Evolutionary conservation across 805 yeast species (phyloP), one percentile per base, ranked within the genome.

Genomic region (Starmerella stigmatis): DNA sequence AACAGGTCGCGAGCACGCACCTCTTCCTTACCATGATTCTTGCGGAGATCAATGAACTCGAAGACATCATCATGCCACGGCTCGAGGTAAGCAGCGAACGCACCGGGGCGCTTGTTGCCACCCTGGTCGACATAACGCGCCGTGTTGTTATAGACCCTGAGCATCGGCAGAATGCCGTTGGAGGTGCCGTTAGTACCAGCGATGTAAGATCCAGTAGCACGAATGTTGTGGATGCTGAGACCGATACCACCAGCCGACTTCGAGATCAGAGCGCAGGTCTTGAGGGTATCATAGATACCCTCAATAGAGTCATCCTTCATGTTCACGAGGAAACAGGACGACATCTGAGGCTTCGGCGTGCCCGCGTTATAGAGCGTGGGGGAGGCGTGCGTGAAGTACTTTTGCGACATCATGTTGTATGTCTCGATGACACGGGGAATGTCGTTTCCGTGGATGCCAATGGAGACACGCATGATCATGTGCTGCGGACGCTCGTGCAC

Each of bases 121-220:
- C 98, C 98, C 71, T 89, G 98, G 59, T 89, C 97, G 33, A 89
- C 97, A 60, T 88, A 89, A 56, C 96, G 76, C 16, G 98, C 97
- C 21, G 97, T 86, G 66, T 86, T 82, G 69, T 89, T 89, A 69
- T 79, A 89, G 9, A 89, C 97, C 56, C 94, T 77, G 22, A 89
- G 69, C 96, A 89, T 86, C n/a, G 98, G 98, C 33, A 88, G 80
- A 40, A 89, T 67, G 30, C 98, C 98, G 56, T 79, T 85, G 2
- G 96, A 86, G 10, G 83, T 77, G 44, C 97, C 98, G 61, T 85
- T 85, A 7, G 96, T 79, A 46, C 95, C 94, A 21, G 94, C 81
- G 54, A 89, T 86, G 62, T 80, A 79, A 1, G 95, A 74, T 9
- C 96, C 97, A 15, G 79, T 72, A 6, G 92, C 74, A 58, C 97